These are phyloP conservation scores for Raffaelea ambrosiae DNA, from an alignment of 2,329 filamentous ascomycete genomes.

Conservation along the genomic window DNA sequence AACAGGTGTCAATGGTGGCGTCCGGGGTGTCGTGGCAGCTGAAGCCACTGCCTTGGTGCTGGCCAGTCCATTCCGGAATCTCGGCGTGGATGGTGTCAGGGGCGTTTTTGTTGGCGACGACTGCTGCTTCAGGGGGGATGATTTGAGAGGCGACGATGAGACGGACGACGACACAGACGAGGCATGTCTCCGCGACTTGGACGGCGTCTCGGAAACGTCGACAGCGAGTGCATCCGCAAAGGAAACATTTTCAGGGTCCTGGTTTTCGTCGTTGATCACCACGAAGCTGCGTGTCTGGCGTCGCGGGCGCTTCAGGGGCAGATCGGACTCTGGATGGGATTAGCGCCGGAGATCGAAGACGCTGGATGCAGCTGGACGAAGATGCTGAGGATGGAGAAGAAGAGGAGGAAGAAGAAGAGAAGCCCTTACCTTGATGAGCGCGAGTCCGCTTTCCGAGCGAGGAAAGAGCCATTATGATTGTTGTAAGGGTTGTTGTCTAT, in stretches of 20 bases:
- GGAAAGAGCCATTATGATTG: slow-evolving; percentile 5
- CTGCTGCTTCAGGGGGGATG: slow-evolving; percentile 4
- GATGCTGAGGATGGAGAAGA: no score
- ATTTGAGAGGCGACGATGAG: neutral
- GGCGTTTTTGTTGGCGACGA: slow-evolving; percentile 29
- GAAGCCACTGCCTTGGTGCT: neutral
- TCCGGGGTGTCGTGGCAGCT: neutral
- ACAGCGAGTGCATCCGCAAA: slow-evolving; percentile 25
- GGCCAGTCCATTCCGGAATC: slow-evolving; percentile 70
- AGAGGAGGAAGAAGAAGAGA: no score
- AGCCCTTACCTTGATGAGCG: slow-evolving; percentile 6
- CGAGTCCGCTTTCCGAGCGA: slow-evolving; percentile 10
- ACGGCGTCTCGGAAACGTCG: slow-evolving; percentile 15
- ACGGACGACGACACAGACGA: neutral
- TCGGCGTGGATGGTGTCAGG: slow-evolving; percentile 63
- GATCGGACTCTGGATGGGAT: slow-evolving; percentile 12
- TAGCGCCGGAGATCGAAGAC: neutral
- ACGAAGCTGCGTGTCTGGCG: slow-evolving; percentile 30
- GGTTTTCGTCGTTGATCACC: slow-evolving; percentile 60
- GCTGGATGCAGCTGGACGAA: no score
- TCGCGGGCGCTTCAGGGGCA: slow-evolving; percentile 38
- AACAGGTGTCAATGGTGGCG: slow-evolving; percentile 45
- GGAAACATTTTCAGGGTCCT: slow-evolving; percentile 41
- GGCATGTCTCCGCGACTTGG: neutral
- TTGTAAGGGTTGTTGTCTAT: neutral